These are phyloP conservation scores for Olyra latifolia DNA, from an alignment of 176 grass and related monocot genomes.

Conservation along the genomic window DNA sequence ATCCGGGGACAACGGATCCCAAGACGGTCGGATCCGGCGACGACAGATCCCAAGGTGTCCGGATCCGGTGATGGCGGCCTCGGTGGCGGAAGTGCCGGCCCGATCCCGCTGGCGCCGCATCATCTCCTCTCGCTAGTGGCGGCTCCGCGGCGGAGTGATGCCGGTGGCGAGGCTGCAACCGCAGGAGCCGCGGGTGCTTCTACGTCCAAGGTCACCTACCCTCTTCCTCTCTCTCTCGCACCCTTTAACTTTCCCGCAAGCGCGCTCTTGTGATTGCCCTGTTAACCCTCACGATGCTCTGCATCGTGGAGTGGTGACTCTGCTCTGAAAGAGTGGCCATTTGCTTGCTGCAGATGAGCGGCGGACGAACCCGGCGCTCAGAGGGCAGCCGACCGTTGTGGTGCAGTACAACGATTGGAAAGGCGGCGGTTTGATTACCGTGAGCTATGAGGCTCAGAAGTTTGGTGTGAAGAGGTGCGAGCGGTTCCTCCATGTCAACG, in stretches of 20 bases:
- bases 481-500: no score
- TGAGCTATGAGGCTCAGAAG: slow-evolving; percentile 89
- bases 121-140: no score
- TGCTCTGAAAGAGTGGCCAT: neutral
- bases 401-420: slow-evolving; percentile 97
- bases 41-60: no score
- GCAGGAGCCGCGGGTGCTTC: slow-evolving; percentile 82
- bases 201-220: slow-evolving; percentile 77
- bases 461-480: slow-evolving; percentile 82
- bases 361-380: slow-evolving; percentile 68
- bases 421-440: slow-evolving; percentile 84
- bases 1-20: no score
- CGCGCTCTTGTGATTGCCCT: neutral
- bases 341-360: slow-evolving; percentile 60
- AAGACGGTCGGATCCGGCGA: no score
- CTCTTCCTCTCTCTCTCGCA: neutral
- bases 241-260: neutral
- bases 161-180: slow-evolving; percentile 77
- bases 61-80: no score
- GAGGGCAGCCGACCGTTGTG: slow-evolving; percentile 81
- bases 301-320: neutral
- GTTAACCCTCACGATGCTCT: no score
- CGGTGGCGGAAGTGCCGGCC: no score
- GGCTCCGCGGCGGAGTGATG: slow-evolving; percentile 39
- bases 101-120: no score